Conservation (phyloP, 2,329 filamentous ascomycete species). For the Talaromyces sp. region DNA sequence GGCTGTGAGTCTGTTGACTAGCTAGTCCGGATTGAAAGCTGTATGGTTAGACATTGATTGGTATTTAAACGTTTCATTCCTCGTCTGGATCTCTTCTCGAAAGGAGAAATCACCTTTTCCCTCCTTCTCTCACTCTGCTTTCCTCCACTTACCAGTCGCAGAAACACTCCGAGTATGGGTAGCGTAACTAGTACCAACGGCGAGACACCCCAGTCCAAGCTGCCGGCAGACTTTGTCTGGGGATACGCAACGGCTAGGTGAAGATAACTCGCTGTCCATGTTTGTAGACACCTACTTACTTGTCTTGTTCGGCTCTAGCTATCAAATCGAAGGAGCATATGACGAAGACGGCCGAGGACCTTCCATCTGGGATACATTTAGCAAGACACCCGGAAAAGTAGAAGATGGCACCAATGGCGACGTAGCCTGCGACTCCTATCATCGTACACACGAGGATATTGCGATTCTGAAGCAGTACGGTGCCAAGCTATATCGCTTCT, state of each 20-base stretch:
- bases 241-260: conserved; percentile 76
- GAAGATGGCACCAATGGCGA: conserved; percentile 72
- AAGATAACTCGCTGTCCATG: not conserved
- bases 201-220: conserved; percentile 28
- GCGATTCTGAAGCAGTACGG: conserved; percentile 70
- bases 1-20: not conserved
- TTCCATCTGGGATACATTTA: conserved; percentile 91
- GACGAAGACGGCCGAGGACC: conserved; percentile 74
- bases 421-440: conserved; percentile 82
- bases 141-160: not conserved
- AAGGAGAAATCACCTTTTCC: not conserved
- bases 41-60: not conserved
- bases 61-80: not conserved
- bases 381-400: conserved; percentile 75
- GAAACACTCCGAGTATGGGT: not conserved
- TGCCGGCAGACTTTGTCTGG: conserved; percentile 71
- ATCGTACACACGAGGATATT: conserved; percentile 74
- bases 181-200: conserved; percentile 6
- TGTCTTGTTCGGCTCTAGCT: conserved; percentile 52
- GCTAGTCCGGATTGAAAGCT: not conserved
- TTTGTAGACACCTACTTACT: not conserved
- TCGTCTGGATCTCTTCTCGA: not conserved
- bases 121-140: not conserved
- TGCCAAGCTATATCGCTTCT: conserved; percentile 76
- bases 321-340: conserved; percentile 79